Conservation (phyloP, 2,329 filamentous ascomycete genomes). For the Nannizziopsis barbatae region DNA sequence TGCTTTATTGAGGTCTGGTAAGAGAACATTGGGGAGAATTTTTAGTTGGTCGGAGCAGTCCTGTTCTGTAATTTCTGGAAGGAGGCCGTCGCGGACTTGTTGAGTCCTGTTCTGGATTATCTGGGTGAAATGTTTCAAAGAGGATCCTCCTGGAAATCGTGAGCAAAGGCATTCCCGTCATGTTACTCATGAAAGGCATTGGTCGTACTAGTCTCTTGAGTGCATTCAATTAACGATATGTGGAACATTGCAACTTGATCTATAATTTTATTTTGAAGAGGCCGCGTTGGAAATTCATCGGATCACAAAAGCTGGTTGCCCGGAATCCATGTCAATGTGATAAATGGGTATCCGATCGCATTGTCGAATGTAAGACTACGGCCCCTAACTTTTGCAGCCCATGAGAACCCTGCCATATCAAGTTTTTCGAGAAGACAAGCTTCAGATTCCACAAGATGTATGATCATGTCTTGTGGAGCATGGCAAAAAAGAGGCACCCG, state of each 20-base stretch:
- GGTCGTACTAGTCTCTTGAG: no score
- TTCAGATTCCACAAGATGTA: constrained; percentile 1
- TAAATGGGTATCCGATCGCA: constrained; percentile 2
- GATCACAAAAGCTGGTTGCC: constrained; percentile 1
- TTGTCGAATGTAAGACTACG: constrained; percentile 4
- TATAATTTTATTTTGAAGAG: constrained; percentile 4
- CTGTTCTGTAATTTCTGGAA: constrained; percentile 7
- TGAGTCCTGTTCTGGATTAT: no score
- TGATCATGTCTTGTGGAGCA: constrained; percentile 3
- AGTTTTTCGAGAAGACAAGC: constrained; percentile 3
- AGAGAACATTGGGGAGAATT: constrained; percentile 3
- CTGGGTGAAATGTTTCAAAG: no score
- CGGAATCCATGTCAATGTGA: constrained; percentile 6
- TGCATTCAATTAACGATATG: no score
- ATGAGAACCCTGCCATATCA: constrained; percentile 1
- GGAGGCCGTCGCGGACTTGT: no score
- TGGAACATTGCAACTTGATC: no score
- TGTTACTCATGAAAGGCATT: no score
- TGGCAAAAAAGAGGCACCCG: constrained; percentile 4
- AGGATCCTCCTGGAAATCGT: no score
- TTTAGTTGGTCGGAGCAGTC: constrained; percentile 8
- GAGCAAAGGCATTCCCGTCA: no score
- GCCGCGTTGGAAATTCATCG: no score
- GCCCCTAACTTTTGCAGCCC: constrained; percentile 5
- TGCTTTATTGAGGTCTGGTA: constrained; percentile 4